phyloP scores from a whole-genome alignment of 2,329 filamentous ascomycete species.

The Aspergillus tubingensis region DNA sequence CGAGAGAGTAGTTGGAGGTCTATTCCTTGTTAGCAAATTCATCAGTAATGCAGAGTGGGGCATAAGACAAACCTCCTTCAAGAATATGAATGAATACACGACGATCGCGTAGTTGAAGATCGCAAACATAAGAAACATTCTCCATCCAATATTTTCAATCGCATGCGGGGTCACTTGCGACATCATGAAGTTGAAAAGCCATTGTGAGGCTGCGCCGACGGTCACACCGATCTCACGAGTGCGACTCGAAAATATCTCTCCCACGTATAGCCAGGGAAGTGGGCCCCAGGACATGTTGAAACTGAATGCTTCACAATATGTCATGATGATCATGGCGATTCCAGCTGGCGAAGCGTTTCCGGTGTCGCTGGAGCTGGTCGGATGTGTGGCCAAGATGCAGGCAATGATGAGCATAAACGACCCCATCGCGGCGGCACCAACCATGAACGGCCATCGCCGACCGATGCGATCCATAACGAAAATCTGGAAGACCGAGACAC shows the following conservation, averaged over 20 bases:
- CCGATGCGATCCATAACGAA: slow-evolving; percentile 55
- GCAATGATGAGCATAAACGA: slow-evolving; percentile 56
- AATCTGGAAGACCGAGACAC: slow-evolving; percentile 50
- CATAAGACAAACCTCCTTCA: slow-evolving; percentile 37
- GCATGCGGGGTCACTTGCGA: slow-evolving; percentile 44
- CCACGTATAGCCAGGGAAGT: slow-evolving; percentile 40
- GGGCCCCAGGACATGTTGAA: slow-evolving; percentile 46
- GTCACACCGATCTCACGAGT: slow-evolving; percentile 40
- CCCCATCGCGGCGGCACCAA: slow-evolving; percentile 54
- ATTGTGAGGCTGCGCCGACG: slow-evolving; percentile 39
- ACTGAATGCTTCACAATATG: slow-evolving; percentile 51
- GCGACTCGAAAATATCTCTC: slow-evolving; percentile 41
- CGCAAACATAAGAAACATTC: slow-evolving; percentile 54
- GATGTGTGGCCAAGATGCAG: slow-evolving; percentile 50
- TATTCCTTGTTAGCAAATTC: slow-evolving; percentile 22
- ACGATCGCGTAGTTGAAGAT: slow-evolving; percentile 53
- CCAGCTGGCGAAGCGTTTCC: slow-evolving; percentile 37
- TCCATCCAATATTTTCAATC: slow-evolving; percentile 51
- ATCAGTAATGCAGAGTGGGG: not conserved
- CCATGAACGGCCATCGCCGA: slow-evolving; percentile 52
- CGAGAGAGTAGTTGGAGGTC: slow-evolving; percentile 48
- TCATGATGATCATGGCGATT: slow-evolving; percentile 54
- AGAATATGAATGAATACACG: slow-evolving; percentile 47
- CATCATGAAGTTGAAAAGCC: slow-evolving; percentile 46
- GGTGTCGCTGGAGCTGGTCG: slow-evolving; percentile 38